phyloP scores from a whole-genome alignment of 805 yeast genomes.

The Candida verbasci region DNA sequence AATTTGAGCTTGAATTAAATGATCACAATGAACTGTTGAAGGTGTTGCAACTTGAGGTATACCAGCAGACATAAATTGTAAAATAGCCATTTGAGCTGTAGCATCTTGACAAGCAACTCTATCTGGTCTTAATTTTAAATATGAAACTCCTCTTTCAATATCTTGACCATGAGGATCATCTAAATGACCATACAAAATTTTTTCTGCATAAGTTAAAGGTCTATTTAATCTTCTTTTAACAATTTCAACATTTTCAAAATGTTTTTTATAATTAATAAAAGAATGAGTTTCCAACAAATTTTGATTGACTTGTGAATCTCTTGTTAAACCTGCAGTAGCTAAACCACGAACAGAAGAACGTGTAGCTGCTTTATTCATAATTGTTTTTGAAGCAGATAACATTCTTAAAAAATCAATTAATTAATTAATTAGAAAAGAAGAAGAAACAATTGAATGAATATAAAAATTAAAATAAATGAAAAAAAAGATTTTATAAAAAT shows the following conservation, averaged over 20 bases:
- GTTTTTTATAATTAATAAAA: conserved; percentile 87
- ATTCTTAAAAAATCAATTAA: conserved; percentile 13
- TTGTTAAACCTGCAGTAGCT: conserved; percentile 51
- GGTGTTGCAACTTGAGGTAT: conserved; percentile 90
- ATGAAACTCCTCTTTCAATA: conserved; percentile 81
- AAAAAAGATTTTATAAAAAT: neutral
- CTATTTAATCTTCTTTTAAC: conserved; percentile 77
- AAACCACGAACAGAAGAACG: conserved; percentile 38
- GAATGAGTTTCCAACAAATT: conserved; percentile 79
- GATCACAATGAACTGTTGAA: conserved; percentile 96
- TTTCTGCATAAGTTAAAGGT: conserved; percentile 94
- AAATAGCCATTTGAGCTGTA: conserved; percentile 96
- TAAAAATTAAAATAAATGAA: neutral
- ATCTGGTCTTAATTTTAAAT: conserved; percentile 93
- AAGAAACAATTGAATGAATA: conserved; percentile 3
- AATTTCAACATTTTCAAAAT: conserved; percentile 81
- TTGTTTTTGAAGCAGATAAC: conserved; percentile 41
- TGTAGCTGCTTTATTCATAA: conserved; percentile 20
- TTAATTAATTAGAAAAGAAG: conserved; percentile 1
- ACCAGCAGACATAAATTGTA: conserved; percentile 96
- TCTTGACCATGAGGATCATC: conserved; percentile 89
- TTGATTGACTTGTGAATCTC: conserved; percentile 73
- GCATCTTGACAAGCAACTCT: conserved; percentile 99
- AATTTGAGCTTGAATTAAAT: conserved; percentile 90
- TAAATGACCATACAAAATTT: conserved; percentile 90